Conservation (phyloP, 2,329 filamentous ascomycete genomes). For the Karstenula rhodostoma region DNA sequence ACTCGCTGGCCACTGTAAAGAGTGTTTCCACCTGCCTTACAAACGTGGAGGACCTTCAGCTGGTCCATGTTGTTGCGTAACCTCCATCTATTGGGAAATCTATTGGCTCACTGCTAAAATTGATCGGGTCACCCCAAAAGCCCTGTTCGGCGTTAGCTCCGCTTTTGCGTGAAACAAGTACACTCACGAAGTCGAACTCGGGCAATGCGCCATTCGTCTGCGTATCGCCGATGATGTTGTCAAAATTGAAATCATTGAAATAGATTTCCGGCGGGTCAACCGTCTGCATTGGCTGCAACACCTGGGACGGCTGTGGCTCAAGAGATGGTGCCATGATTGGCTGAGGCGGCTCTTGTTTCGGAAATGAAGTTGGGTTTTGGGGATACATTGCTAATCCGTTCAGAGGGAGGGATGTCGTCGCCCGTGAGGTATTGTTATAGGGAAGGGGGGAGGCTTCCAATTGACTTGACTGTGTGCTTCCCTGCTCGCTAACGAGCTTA, state of each 20-base stretch:
- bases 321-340: neutral
- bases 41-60: neutral
- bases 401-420: neutral
- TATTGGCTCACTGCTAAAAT: slow-evolving; percentile 40
- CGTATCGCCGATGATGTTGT: slow-evolving; percentile 42
- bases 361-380: neutral
- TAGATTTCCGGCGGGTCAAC: slow-evolving; percentile 26
- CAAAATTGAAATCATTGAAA: slow-evolving; percentile 47
- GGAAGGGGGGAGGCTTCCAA: slow-evolving; percentile 25
- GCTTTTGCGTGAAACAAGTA: neutral
- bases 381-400: neutral
- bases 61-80: slow-evolving; percentile 2
- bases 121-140: slow-evolving; percentile 50
- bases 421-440: slow-evolving; percentile 21
- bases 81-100: slow-evolving; percentile 18
- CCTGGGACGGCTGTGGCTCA: neutral
- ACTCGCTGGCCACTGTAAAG: neutral
- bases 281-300: slow-evolving; percentile 18
- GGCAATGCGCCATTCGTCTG: slow-evolving; percentile 35
- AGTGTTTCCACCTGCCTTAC: neutral
- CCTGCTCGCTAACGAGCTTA: slow-evolving; percentile 40
- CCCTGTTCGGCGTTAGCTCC: slow-evolving; percentile 33
- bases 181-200: slow-evolving; percentile 49
- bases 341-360: neutral
- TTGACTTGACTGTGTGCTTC: slow-evolving; percentile 24